phyloP scores from a whole-genome alignment of 139 green algal genomes.

The Pseudopediastrum boryanum region DNA sequence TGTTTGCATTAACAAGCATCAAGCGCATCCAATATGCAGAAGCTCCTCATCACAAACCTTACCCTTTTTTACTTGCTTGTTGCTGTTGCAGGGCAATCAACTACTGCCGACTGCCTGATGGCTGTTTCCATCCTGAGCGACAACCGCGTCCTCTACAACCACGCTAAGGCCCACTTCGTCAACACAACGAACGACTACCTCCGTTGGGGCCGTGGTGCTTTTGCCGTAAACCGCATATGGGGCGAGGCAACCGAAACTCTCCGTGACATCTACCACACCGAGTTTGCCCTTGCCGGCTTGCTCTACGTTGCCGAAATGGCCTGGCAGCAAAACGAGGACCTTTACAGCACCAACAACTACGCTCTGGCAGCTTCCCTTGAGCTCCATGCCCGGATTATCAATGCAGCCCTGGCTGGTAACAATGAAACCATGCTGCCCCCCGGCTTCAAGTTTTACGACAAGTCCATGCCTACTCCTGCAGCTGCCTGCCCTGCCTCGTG shows the following conservation, averaged over 20 bases:
- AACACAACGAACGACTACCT: slow-evolving; percentile 10
- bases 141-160: not conserved
- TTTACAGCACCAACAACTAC: slow-evolving; percentile 10
- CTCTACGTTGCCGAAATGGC: slow-evolving; percentile 42
- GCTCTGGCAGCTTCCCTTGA: slow-evolving; percentile 29
- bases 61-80: too few relatives aligned
- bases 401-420: not conserved
- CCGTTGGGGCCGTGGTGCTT: slow-evolving; percentile 21
- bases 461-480: slow-evolving; percentile 14
- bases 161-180: not conserved
- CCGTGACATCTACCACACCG: too few relatives aligned
- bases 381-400: slow-evolving; percentile 23
- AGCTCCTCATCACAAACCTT: too few relatives aligned
- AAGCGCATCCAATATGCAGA: too few relatives aligned
- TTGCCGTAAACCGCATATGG: not conserved
- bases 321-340: slow-evolving; percentile 11
- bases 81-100: too few relatives aligned
- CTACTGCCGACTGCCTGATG: slow-evolving; percentile 23
- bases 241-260: slow-evolving; percentile 30
- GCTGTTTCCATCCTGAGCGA: slow-evolving; percentile 9
- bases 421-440: slow-evolving; percentile 14
- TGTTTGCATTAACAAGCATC: too few relatives aligned
- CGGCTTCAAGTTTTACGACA: slow-evolving; percentile 19
- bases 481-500: too few relatives aligned
- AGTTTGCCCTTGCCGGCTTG: too few relatives aligned